Conservation (phyloP, 148 eudicot species). For the Fallopia convolvulus region DNA sequence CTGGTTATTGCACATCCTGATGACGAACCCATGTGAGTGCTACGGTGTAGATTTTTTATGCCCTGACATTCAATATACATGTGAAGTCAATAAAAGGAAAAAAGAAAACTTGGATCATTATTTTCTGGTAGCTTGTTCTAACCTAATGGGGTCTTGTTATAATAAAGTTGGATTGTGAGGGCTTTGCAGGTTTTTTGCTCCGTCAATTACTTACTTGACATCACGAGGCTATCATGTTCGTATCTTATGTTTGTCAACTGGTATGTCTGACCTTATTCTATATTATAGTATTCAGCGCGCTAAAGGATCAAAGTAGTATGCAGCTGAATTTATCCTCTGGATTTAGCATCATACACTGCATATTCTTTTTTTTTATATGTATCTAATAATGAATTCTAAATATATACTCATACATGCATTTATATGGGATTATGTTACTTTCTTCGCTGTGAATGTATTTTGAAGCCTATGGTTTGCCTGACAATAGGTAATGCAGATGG, state of each 20-base stretch:
- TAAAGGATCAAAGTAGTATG: no score
- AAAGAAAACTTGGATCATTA: not conserved
- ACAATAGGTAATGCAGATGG: constrained; percentile 80
- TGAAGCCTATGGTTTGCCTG: not conserved
- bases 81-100: not conserved
- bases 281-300: no score
- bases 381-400: not conserved
- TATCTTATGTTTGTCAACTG: constrained; percentile 82
- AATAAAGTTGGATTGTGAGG: not conserved
- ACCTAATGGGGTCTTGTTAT: not conserved
- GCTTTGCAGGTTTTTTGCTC: constrained; percentile 77
- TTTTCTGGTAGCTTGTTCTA: not conserved
- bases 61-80: not conserved
- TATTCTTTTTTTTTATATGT: no score
- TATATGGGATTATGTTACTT: not conserved
- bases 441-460: not conserved
- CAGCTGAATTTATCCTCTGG: not conserved
- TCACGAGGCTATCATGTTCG: constrained; percentile 66
- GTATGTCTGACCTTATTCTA: constrained; percentile 23
- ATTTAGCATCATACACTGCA: no score
- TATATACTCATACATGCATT: not conserved
- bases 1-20: constrained; percentile 94
- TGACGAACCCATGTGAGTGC: constrained; percentile 88
- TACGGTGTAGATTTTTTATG: not conserved
- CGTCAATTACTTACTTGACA: constrained; percentile 68